Base-by-base conservation (phyloP, 169 alveolate genomes). In the Cytauxzoon felis region DNA sequence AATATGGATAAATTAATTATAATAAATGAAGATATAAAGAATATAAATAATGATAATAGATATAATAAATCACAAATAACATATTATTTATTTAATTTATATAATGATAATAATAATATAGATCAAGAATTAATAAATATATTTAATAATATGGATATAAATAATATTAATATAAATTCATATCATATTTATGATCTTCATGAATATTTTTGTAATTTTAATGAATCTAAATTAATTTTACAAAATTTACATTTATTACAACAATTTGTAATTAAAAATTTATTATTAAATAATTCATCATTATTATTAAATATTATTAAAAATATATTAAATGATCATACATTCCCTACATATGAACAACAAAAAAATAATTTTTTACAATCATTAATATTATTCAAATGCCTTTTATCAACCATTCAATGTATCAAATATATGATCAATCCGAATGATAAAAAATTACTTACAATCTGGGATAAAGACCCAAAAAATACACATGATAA, bases 41-140 rank as follows among this genome's bases (percentile, higher is more conserved):
- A n/a, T n/a, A n/a, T n/a, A n/a, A n/a, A n/a, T n/a, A n/a, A n/a
- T n/a, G 27, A n/a, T 13, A 21, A n/a, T 2, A 9, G 11, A 1
- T 21, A 0, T 4, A 29, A 18, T 1, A 9, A 32, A 33, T 65
- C 78, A 18, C 36, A 38, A 3, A 65, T 65, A 0, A 65, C 78
- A 29, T 65, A 52, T 59, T 65, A 54, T 30, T 34, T 65, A 16
- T 65, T 36, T 59, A 65, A 65, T 19, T 33, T 65, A 33, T 18
- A 29, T 27, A 33, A 26, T 19, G 58, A 65, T 16, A 48, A 21
- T 19, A 30, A 27, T 0, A 19, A 21, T 16, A 13, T 8, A n/a
- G 30, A 26, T 6, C 64, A 38, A 11, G 34, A 13, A 13, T 40
- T 65, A n/a, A 32, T 3, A 34, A 8, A 3, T 0, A 43, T 36